Conservation (phyloP, 345 rosid genomes). For the Pistacia integerrima region DNA sequence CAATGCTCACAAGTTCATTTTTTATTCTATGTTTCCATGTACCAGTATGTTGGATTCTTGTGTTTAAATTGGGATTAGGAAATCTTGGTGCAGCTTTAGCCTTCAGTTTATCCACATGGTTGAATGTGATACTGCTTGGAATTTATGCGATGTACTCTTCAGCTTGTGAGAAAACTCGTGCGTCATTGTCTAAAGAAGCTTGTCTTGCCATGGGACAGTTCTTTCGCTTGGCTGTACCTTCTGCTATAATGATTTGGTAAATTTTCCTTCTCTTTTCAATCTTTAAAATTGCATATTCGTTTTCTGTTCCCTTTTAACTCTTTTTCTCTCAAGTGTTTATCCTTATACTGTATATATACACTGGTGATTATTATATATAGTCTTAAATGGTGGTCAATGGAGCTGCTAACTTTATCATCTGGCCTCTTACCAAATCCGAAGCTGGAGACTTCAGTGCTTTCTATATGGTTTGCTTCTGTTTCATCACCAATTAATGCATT, state of each 20-base stretch:
- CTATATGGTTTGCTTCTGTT: conserved; percentile 48
- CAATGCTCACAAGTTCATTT: conserved; percentile 34
- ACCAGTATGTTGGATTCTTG: conserved; percentile 42
- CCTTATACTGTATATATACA: no score
- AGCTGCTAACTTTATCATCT: conserved; percentile 49
- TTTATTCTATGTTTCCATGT: conserved; percentile 29
- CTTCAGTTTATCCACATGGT: conserved; percentile 45
- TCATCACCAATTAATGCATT: not conserved
- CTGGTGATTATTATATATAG: conserved; percentile 30
- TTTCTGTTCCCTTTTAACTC: not conserved
- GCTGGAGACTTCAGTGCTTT: conserved; percentile 66
- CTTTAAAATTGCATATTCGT: not conserved
- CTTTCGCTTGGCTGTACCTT: conserved; percentile 43
- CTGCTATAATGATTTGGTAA: conserved; percentile 58
- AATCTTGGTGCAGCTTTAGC: conserved; percentile 46
- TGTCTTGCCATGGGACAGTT: conserved; percentile 30
- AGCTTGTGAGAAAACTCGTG: conserved; percentile 40
- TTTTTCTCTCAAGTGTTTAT: not conserved
- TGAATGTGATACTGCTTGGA: conserved; percentile 37
- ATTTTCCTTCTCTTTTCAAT: not conserved
- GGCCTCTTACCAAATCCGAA: conserved; percentile 61
- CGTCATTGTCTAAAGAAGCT: conserved; percentile 22
- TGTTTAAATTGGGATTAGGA: conserved; percentile 33
- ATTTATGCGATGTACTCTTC: conserved; percentile 35
- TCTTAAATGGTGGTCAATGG: conserved; percentile 73